These are phyloP conservation scores for Castanea sativa DNA, from an alignment of 306 rosid species.

Conservation along the genomic window DNA sequence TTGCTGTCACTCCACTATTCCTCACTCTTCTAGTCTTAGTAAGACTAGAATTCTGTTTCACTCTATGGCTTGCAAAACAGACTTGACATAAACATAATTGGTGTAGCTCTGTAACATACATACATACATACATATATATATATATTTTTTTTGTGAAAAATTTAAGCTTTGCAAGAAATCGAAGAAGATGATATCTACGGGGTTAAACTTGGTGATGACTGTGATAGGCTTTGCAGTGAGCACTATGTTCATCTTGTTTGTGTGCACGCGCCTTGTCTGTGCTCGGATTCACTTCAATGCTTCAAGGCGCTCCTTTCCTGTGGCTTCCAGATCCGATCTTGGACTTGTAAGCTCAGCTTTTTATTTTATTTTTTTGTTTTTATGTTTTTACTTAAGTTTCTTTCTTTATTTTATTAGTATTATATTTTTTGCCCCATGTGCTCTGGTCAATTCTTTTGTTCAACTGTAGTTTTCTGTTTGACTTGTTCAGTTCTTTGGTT, in stretches of 20 bases:
- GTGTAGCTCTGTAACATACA: not conserved
- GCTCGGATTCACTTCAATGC: constrained; percentile 85
- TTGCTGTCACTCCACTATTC: not conserved
- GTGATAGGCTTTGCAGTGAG: constrained; percentile 93
- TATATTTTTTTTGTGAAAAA: constrained; percentile 1
- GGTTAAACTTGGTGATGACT: constrained; percentile 92
- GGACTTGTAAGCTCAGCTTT: constrained; percentile 39
- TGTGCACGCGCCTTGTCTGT: constrained; percentile 84
- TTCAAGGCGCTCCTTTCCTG: constrained; percentile 68
- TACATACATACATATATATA: no score
- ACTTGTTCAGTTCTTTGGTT: not conserved
- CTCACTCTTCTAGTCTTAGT: not conserved
- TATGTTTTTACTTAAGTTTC: not conserved
- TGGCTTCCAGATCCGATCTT: constrained; percentile 84
- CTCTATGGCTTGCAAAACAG: not conserved
- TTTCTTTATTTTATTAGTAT: no score
- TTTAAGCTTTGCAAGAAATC: not conserved
- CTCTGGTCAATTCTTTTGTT: no score
- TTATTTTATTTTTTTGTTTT: not conserved
- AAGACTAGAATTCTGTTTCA: constrained; percentile 4
- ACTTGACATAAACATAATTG: not conserved
- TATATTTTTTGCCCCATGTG: not conserved
- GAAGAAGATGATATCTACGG: constrained; percentile 67
- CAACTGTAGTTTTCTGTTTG: no score
- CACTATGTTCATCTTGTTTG: constrained; percentile 87